Base-by-base conservation (phyloP, 306 rosid genomes). In the Psophocarpus tetragonolobus region DNA sequence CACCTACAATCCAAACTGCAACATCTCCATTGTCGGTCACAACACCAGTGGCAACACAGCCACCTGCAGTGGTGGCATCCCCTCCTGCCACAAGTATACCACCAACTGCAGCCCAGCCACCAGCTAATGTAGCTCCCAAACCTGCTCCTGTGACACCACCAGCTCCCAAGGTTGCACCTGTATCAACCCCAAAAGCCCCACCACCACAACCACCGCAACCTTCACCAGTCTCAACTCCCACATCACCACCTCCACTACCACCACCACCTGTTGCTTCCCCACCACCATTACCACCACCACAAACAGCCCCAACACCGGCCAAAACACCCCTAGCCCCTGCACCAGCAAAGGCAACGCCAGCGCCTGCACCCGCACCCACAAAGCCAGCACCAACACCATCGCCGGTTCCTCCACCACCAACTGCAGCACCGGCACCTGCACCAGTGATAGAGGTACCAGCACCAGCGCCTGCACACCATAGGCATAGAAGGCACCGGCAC, bases 241-340 rank as follows among this genome's bases (percentile, higher is more conserved):
- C 85, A 1, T 77, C 70, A 32, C 88, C 94, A 65, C 93, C 89
- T 4, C 76, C 85, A 12, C 27, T 80, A 44, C 76, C 85, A 1
- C 72, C 96, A 5, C 88, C 91, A 21, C 82, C 89, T 7, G 78
- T 67, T 14, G 74, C 68, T 2, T 23, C 41, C 0, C 77, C 65
- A 11, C 53, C 76, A 3, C 64, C 91, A 17, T 26, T 70, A 30
- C 83, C 88, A n/a, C 75, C 94, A 72, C 91, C 96, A 3, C 73
- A 68, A 63, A 83, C 83, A 64, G 76, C 97, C 23, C 98, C 98
- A 42, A 35, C 92, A 36, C 96, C 96, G 9, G 87, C 18, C 4
- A 75, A 83, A 69, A 68, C 88, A 67, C 89, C 97, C 47, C 89
- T 87, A 4, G 89, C 88, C 14, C 87, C 87, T 24, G 93, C 93